Evolutionary conservation across 2,329 filamentous ascomycete species (phyloP), one percentile per base, ranked within the genome.

Genomic region (Phialocephala subalpina): DNA sequence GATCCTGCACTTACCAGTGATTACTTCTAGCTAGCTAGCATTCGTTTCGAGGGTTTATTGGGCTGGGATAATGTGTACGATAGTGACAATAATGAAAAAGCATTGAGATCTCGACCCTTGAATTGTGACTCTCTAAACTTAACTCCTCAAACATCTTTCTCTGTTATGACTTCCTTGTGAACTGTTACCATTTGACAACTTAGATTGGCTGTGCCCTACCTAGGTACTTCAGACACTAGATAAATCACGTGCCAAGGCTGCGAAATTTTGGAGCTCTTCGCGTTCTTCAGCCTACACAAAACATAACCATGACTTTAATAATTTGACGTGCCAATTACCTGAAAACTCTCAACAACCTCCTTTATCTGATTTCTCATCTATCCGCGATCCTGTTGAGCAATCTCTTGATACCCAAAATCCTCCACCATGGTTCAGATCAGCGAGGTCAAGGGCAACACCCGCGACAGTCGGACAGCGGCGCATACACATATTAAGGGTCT

Each of bases 401-500:
- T 29, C 27, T 22, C 16, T 49, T 53, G 25, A 57, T 57, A 57
- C 22, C 35, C 40, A 58, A 9, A 58, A 49, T 25, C 35, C 12
- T 29, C 36, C 78, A 84, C 77, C 73, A 95, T 94, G 92, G 92
- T 95, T 74, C 91, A 94, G 80, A 94, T 96, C 81, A 97, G 92
- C 83, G 94, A 97, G 83, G 92, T 97, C 77, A 97, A 97, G 85
- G 92, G 92, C 83, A 95, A 93, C 82, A 90, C 90, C 83, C 94
- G 96, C 84, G 95, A 97, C 80, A 96, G 97, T 82, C 90, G 96
- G 78, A 99, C 96, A 57, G 95, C 96, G 68, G 92, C 95, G 73
- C 96, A 99, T 82, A 97, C 95, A 61, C 96, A 99, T 81, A 99
- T 99, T 86, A 97, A 94, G 79, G 96, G 96, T 60, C 86, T 99